Conservation (phyloP, 441 rosid species). For the Populus trichocarpa region DNA sequence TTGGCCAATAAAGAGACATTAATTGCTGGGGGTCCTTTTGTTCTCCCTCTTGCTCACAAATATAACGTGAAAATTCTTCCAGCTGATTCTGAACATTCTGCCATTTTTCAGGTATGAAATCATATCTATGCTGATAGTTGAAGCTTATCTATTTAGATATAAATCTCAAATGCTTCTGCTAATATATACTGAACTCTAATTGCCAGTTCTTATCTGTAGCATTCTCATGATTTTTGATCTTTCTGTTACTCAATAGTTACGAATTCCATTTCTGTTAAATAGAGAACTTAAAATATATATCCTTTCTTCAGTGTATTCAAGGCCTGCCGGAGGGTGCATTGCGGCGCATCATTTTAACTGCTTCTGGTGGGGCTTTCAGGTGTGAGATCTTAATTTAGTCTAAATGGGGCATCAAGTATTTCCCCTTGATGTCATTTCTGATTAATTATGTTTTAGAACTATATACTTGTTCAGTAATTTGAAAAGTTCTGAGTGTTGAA, state of each 20-base stretch:
- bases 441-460: neutral
- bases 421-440: neutral
- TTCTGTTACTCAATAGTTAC: neutral
- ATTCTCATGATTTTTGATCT: constrained; percentile 8
- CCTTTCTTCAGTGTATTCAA: constrained; percentile 75
- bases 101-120: constrained; percentile 78
- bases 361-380: constrained; percentile 99
- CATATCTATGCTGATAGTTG: neutral
- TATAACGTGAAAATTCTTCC: constrained; percentile 92
- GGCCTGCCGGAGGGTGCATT: constrained; percentile 89
- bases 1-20: constrained; percentile 97
- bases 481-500: neutral
- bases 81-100: constrained; percentile 97
- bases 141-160: neutral
- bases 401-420: neutral
- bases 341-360: constrained; percentile 79
- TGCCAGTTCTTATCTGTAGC: neutral
- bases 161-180: constrained; percentile 4
- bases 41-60: constrained; percentile 89
- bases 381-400: constrained; percentile 25
- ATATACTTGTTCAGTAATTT: neutral
- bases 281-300: constrained; percentile 15
- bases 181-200: neutral
- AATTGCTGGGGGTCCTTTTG: constrained; percentile 94
- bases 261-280: constrained; percentile 1